Percentiles rank a stretch among this genome's conserved stretches.
Evolutionary conservation across 768 basidiomycete genomes (phyloP).

Genomic region (Tricholoma saponaceum): DNA sequence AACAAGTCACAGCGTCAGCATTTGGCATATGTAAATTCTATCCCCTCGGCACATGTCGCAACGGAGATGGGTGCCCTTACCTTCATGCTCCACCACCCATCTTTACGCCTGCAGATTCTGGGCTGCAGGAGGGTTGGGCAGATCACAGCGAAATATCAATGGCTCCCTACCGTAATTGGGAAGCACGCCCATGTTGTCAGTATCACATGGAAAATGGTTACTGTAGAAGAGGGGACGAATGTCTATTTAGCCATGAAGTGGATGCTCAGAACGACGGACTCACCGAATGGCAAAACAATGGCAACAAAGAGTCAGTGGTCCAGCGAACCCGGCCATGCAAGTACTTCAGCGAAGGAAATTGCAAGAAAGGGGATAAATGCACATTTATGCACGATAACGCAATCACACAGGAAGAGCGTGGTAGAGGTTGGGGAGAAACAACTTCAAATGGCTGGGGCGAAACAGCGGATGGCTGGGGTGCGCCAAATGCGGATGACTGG

Average conservation of each 20-base stretch:
- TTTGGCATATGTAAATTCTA: conserved; percentile 29
- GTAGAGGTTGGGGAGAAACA: conserved; percentile 9
- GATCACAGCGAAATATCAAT: neutral
- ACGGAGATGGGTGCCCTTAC: conserved; percentile 34
- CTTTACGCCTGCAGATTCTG: neutral
- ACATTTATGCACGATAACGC: conserved; percentile 5
- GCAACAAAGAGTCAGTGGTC: neutral
- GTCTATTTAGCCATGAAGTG: conserved; percentile 8
- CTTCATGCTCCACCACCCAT: conserved; percentile 22
- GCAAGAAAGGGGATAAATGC: conserved; percentile 9
- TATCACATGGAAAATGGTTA: conserved; percentile 15
- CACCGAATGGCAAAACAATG: neutral
- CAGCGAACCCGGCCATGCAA: conserved; percentile 7
- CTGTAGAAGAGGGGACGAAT: conserved; percentile 10
- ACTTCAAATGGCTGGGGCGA: neutral
- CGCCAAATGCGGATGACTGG: neutral
- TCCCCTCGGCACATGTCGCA: conserved; percentile 33
- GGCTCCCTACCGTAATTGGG: neutral
- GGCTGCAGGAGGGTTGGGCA: neutral
- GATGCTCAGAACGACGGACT: neutral
- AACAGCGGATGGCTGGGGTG: conserved; percentile 6
- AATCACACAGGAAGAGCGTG: conserved; percentile 4
- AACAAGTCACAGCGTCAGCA: conserved; percentile 5
- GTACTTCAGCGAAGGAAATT: conserved; percentile 13
- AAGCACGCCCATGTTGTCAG: conserved; percentile 18